Evolutionary conservation across 768 basidiomycete species (phyloP), one percentile per base, ranked within the genome.

Genomic region (Lentinula edodes): DNA sequence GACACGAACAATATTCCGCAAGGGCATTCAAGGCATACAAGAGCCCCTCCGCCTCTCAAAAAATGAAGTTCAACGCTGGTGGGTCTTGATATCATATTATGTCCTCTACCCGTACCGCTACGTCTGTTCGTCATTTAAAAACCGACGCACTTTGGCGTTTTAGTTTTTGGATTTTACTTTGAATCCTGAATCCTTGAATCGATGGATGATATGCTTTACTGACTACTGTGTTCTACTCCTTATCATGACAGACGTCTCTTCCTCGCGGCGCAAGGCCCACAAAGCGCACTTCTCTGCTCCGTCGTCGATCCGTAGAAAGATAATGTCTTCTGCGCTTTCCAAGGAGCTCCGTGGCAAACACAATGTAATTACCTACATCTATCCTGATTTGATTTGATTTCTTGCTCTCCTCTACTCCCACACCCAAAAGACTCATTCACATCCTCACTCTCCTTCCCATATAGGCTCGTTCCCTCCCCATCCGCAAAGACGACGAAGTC

Each of bases 401-500:
- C n/a, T n/a, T n/a, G n/a, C n/a, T n/a, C n/a, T n/a, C n/a, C n/a
- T n/a, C n/a, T n/a, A n/a, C n/a, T n/a, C n/a, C n/a, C n/a, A n/a
- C n/a, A n/a, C n/a, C n/a, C n/a, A n/a, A n/a, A n/a, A n/a, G n/a
- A n/a, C n/a, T n/a, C n/a, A n/a, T n/a, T n/a, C n/a, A n/a, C n/a
- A n/a, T n/a, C n/a, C n/a, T n/a, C n/a, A n/a, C n/a, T n/a, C n/a
- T n/a, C n/a, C n/a, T 23, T 23, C 23, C 23, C 23, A 1, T 2
- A 5, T 58, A 96, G 94, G 78, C 87, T 67, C 95, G 95, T 67
- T 93, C 95, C 62, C 78, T 98, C 63, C 94, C 97, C 60, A 86
- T 98, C 71, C 91, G 97, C 72, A 98, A 98, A 76, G 96, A 98
- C 69, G 96, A 99, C 75, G 96, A 98, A 79, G 96, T 98, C 66